Conservation (phyloP, 129 eudicot species). For the Lonicera japonica region DNA sequence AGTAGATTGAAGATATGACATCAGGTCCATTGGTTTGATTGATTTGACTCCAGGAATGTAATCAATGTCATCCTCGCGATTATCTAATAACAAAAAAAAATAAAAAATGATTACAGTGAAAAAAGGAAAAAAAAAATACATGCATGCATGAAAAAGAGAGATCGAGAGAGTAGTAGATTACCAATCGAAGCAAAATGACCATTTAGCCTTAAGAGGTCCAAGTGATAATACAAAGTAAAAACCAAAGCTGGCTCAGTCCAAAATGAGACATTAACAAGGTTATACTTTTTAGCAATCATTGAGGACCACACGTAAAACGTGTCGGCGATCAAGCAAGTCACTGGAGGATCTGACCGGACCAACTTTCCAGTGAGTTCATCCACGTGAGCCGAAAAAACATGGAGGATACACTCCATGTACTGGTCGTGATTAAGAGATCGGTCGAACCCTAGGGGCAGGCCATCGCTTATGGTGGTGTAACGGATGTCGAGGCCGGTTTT, state of each 20-base stretch:
- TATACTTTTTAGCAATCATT: slow-evolving; percentile 39
- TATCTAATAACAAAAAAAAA: slow-evolving; percentile 24
- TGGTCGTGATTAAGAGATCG: slow-evolving; percentile 56
- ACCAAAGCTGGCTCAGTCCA: slow-evolving; percentile 77
- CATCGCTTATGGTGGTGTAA: slow-evolving; percentile 54
- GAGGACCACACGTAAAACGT: slow-evolving; percentile 56
- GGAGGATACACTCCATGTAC: slow-evolving; percentile 40
- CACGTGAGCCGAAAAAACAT: slow-evolving; percentile 51
- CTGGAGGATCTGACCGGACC: slow-evolving; percentile 29
- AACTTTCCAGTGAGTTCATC: slow-evolving; percentile 40
- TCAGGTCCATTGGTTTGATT: slow-evolving; percentile 60
- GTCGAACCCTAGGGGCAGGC: slow-evolving; percentile 56
- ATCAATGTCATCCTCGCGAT: slow-evolving; percentile 44
- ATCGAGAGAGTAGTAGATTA: slow-evolving; percentile 3
- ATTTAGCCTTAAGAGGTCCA: slow-evolving; percentile 50
- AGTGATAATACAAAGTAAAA: slow-evolving; percentile 48
- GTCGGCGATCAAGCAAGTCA: slow-evolving; percentile 54
- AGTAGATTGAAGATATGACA: slow-evolving; percentile 66
- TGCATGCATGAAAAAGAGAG: neutral
- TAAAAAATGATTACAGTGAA: too few relatives aligned
- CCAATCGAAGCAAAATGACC: slow-evolving; percentile 56
- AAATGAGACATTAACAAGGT: slow-evolving; percentile 47
- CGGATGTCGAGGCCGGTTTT: slow-evolving; percentile 50
- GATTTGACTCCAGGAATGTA: slow-evolving; percentile 74
- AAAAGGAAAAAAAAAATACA: too few relatives aligned